Evolutionary conservation across 2,329 filamentous ascomycete species (phyloP).

Genomic region (Pseudogymnoascus sp.): DNA sequence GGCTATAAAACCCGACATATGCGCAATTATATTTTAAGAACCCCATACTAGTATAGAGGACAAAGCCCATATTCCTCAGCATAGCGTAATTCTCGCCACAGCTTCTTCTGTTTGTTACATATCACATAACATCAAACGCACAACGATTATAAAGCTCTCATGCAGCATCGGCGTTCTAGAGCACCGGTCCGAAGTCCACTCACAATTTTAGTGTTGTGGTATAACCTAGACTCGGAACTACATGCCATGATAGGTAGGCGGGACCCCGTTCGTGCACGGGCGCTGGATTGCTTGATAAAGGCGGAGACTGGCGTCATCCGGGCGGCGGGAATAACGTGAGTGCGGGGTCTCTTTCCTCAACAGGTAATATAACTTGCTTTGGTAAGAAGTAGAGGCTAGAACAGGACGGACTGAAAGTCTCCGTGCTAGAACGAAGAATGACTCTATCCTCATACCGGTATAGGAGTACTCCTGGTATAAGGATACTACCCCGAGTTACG

Average conservation of each 20-base stretch:
- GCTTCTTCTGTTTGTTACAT: background rate
- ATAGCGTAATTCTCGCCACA: background rate
- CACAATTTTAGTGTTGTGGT: too few species aligned
- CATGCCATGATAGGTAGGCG: background rate
- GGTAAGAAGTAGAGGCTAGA: background rate
- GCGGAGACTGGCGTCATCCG: slow-evolving; percentile 10
- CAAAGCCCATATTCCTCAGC: background rate
- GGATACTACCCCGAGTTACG: background rate
- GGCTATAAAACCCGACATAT: background rate
- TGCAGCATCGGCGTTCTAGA: background rate
- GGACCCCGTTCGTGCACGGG: background rate
- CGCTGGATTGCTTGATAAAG: background rate
- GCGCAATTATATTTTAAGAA: background rate
- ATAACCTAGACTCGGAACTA: too few species aligned
- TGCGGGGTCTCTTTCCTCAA: slow-evolving; percentile 4
- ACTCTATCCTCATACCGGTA: background rate
- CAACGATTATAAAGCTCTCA: background rate
- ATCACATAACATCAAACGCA: background rate
- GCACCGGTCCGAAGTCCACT: background rate
- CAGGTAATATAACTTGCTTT: slow-evolving; percentile 1
- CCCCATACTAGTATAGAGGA: background rate
- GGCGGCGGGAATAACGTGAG: background rate
- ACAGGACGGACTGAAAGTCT: background rate
- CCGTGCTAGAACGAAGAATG: too few species aligned
- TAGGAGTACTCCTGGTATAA: too few species aligned